phyloP scores from a whole-genome alignment of 805 yeast genomes.

The Ogataea chonburiensis region DNA sequence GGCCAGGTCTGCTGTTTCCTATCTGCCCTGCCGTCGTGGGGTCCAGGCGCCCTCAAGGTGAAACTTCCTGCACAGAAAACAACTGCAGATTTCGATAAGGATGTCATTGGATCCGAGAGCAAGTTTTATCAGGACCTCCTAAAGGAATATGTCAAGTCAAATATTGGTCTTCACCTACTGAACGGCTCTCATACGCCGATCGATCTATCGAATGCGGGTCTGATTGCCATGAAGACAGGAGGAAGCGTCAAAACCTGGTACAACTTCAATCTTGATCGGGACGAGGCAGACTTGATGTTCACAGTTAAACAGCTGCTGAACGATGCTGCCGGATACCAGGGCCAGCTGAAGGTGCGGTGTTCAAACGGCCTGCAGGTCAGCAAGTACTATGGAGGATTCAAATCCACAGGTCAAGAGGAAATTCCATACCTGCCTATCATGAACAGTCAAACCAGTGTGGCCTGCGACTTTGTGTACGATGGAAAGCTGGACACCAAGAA shows the following conservation, averaged over 20 bases:
- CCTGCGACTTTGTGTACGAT: slow-evolving; percentile 74
- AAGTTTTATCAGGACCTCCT: slow-evolving; percentile 62
- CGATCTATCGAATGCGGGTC: slow-evolving; percentile 73
- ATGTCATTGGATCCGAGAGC: slow-evolving; percentile 55
- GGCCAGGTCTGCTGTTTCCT: slow-evolving; percentile 78
- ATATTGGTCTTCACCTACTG: slow-evolving; percentile 76
- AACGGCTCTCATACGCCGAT: slow-evolving; percentile 60
- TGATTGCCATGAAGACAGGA: slow-evolving; percentile 63
- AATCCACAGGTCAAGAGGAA: slow-evolving; percentile 37
- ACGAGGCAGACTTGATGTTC: slow-evolving; percentile 59
- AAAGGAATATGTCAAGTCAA: slow-evolving; percentile 50
- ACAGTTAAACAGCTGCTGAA: slow-evolving; percentile 55
- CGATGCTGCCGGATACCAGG: slow-evolving; percentile 68
- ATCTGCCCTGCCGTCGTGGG: slow-evolving; percentile 72
- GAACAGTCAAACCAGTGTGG: slow-evolving; percentile 60
- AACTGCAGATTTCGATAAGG: slow-evolving; percentile 43
- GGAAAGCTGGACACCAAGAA: slow-evolving; percentile 64
- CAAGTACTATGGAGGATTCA: slow-evolving; percentile 66
- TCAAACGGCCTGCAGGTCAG: slow-evolving; percentile 83
- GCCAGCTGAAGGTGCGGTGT: slow-evolving; percentile 78
- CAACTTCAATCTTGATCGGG: slow-evolving; percentile 63
- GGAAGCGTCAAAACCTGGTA: slow-evolving; percentile 68
- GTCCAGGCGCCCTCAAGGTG: slow-evolving; percentile 66
- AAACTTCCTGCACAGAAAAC: slow-evolving; percentile 37
- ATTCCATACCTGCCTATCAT: slow-evolving; percentile 75